These are phyloP conservation scores for Phanerochaete sordida DNA, from an alignment of 768 basidiomycete species.

Conservation along the genomic window DNA sequence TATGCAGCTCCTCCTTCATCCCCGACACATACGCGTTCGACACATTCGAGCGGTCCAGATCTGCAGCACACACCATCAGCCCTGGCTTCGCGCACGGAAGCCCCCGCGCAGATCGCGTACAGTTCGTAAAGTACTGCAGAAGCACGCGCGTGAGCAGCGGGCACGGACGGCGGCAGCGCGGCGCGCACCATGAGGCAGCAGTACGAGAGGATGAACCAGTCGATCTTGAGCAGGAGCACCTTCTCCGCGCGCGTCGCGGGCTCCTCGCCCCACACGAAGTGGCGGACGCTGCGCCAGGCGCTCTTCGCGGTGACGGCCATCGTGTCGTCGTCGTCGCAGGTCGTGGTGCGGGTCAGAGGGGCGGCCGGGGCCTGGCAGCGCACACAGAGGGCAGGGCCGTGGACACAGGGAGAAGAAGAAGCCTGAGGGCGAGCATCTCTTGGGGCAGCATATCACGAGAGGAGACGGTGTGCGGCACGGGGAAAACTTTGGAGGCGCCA, in stretches of 20 bases:
- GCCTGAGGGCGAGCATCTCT: too few relatives aligned
- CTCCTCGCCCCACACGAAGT: conserved; percentile 34
- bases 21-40: conserved; percentile 77
- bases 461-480: not conserved
- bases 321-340: not conserved
- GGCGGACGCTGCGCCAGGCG: conserved; percentile 12
- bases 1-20: conserved; percentile 68
- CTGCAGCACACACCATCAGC: conserved; percentile 30
- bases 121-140: conserved; percentile 65
- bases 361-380: too few relatives aligned
- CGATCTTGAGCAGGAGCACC: conserved; percentile 51
- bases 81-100: not conserved
- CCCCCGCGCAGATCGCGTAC: conserved; percentile 29
- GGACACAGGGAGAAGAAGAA: too few relatives aligned
- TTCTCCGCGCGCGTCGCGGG: conserved; percentile 42
- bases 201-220: conserved; percentile 69
- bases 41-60: conserved; percentile 66
- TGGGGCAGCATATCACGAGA: too few relatives aligned
- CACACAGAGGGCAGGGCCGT: not conserved
- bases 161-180: not conserved
- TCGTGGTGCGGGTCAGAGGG: not conserved
- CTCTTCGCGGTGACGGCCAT: not conserved
- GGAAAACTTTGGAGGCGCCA: not conserved
- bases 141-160: too few relatives aligned
- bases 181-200: conserved; percentile 60